phyloP scores from a whole-genome alignment of 805 yeast genomes.

The Komagataella kurtzmanii region DNA sequence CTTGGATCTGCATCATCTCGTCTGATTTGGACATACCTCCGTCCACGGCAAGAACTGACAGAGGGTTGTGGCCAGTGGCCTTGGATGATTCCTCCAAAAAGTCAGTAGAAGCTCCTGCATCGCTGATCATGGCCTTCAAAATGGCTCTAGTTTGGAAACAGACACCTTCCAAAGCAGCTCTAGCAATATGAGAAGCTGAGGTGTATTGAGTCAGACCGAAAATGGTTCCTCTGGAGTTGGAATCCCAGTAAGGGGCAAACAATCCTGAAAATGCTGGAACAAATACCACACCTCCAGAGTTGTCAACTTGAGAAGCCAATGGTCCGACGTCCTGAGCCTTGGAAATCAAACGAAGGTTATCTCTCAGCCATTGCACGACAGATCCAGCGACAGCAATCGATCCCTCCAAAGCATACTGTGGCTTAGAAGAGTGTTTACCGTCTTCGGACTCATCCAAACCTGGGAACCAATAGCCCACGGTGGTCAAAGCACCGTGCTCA shows the following conservation, averaged over 20 bases:
- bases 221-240: slow-evolving; percentile 84
- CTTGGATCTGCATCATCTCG: slow-evolving; percentile 88
- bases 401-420: slow-evolving; percentile 88
- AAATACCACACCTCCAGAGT: slow-evolving; percentile 85
- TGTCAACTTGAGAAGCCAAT: slow-evolving; percentile 66
- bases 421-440: slow-evolving; percentile 28
- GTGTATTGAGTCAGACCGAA: slow-evolving; percentile 89
- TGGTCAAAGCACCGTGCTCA: slow-evolving; percentile 74
- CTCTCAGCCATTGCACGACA: slow-evolving; percentile 87
- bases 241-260: slow-evolving; percentile 94
- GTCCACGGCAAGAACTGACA: slow-evolving; percentile 61
- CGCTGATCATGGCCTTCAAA: slow-evolving; percentile 78
- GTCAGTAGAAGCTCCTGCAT: slow-evolving; percentile 52
- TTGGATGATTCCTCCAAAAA: slow-evolving; percentile 38
- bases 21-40: slow-evolving; percentile 93
- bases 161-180: slow-evolving; percentile 92
- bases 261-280: slow-evolving; percentile 92
- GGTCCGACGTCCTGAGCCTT: slow-evolving; percentile 84
- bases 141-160: slow-evolving; percentile 91
- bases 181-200: slow-evolving; percentile 81
- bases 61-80: slow-evolving; percentile 23
- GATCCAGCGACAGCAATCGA: slow-evolving; percentile 95
- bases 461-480: slow-evolving; percentile 86
- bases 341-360: slow-evolving; percentile 72
- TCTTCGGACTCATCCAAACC: slow-evolving; percentile 29